Base-by-base conservation (phyloP, 2,329 filamentous ascomycete genomes). In the Sporothrix sp. region DNA sequence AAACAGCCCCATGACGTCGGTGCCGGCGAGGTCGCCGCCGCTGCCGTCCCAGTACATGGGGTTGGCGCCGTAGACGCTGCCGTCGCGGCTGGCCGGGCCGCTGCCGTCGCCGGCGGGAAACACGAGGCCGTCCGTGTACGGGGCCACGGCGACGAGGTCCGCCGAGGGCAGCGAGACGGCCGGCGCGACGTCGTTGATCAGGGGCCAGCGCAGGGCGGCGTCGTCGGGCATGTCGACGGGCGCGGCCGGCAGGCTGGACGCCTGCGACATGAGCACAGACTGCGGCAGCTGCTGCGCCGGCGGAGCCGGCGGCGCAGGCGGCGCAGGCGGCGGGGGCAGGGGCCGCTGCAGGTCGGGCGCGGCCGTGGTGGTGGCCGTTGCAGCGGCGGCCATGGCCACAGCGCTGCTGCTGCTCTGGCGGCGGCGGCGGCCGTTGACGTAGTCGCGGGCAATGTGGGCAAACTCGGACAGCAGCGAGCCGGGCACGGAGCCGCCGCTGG, bases 361-460 rank as follows among this genome's bases (percentile, higher is more conserved):
- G n/a, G n/a, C n/a, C n/a, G n/a, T n/a, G n/a, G n/a, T n/a, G n/a
- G n/a, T n/a, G n/a, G n/a, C n/a, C n/a, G n/a, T n/a, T n/a, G n/a
- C n/a, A n/a, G n/a, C n/a, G n/a, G n/a, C n/a, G n/a, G n/a, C n/a
- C n/a, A n/a, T n/a, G n/a, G n/a, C n/a, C n/a, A n/a, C n/a, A n/a
- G n/a, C n/a, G n/a, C n/a, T n/a, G n/a, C n/a, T n/a, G n/a, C n/a
- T n/a, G n/a, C n/a, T n/a, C n/a, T n/a, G n/a, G 7, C 54, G 44
- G 5, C 63, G 43, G 30, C 48, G 54, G 30, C 28, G 36, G 11
- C 49, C 50, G 16, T 51, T 45, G 30, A 56, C 20, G 30, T 69
- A 71, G 36, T 71, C 64, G 2, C 68, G 59, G 0, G 69, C 69
- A 42, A 72, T 69, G 51, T 69, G 61, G 0, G 66, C 61, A 51